Evolutionary conservation across 495 filamentous ascomycete species (phyloP).

Genomic region (Lophium mytilinum): DNA sequence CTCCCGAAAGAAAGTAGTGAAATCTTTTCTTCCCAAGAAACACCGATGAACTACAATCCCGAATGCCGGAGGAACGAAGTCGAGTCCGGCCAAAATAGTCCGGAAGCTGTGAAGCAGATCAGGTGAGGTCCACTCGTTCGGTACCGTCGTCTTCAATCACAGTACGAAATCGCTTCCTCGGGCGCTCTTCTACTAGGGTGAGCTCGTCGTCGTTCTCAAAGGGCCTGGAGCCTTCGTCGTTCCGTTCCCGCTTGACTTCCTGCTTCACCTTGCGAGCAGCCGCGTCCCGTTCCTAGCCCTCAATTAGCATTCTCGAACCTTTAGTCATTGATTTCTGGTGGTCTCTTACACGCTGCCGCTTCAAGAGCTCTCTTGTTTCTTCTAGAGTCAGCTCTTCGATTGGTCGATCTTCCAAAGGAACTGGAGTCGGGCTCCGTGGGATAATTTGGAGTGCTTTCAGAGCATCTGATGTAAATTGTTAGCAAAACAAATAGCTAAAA

Average conservation of each 20-base stretch:
- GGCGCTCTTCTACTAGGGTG: conserved; percentile 8
- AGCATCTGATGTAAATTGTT: background rate
- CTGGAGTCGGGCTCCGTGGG: conserved; percentile 8
- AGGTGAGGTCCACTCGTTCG: conserved; percentile 11
- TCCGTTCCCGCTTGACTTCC: conserved; percentile 14
- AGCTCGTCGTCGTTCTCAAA: conserved; percentile 10
- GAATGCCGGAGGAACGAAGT: no score
- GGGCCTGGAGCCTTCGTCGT: background rate
- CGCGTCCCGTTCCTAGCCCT: conserved; percentile 1
- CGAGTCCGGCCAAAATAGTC: no score
- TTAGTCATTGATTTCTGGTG: background rate
- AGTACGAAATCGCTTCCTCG: background rate
- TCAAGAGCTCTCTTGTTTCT: conserved; percentile 10
- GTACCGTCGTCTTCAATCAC: background rate
- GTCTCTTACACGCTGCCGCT: conserved; percentile 4
- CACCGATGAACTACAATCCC: no score
- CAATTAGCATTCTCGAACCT: no score
- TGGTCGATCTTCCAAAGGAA: conserved; percentile 6
- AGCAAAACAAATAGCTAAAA: background rate
- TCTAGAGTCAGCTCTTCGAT: conserved; percentile 10
- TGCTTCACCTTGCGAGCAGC: background rate
- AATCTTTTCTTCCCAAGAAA: no score
- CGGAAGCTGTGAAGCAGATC: background rate
- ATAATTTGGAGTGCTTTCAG: conserved; percentile 10
- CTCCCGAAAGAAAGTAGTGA: no score